Evolutionary conservation across 257 asterid genomes (phyloP), one percentile per base, ranked within the genome.

Genomic region (Capsicum baccatum): DNA sequence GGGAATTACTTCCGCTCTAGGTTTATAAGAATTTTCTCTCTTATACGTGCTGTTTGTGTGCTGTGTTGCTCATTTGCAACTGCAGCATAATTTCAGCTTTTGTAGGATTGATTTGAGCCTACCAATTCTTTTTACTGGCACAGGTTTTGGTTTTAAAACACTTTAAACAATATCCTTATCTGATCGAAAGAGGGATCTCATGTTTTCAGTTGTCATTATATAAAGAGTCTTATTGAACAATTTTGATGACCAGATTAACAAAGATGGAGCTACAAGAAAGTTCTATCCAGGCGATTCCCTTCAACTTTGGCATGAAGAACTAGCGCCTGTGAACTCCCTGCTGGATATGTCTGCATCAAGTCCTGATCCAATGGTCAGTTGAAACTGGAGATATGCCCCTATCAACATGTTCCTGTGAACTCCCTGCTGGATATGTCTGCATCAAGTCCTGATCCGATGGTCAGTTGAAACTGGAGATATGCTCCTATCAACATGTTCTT

Each of bases 281-380:
- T 93, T 92, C 84, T 91, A 87, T 55, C 94, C 97, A 19, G 91
- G 96, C 5, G 94, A 94, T 82, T 85, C 89, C 19, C 94, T 90
- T 42, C 92, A 94, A 26, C 87, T 92, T 35, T 93, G 98, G 98
- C 96, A 94, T 67, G 98, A 93, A 83, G 98, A 94, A 84, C 56
- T 94, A 78, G 97, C 90, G 83, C 89, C 95, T 3, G 92, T 91
- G 58, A 84, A 93, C 79, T 92, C 98, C 0, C 88, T 93, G 62
- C 73, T 93, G 82, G 98, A 94, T 85, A 56, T 90, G 82, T 81
- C 92, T 11, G 68, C 95, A 5, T 83, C 89, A 35, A 87, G 81
- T 81, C 94, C 95, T 10, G 93, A 87, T 54, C 97, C 95, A 2
- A 94, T 92, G 97, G 87, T 85, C 86, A 85, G 89, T 82, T 94